Evolutionary conservation across 108 stramenopile genomes (phyloP).

Genomic region (Schizochytrium sp.): DNA sequence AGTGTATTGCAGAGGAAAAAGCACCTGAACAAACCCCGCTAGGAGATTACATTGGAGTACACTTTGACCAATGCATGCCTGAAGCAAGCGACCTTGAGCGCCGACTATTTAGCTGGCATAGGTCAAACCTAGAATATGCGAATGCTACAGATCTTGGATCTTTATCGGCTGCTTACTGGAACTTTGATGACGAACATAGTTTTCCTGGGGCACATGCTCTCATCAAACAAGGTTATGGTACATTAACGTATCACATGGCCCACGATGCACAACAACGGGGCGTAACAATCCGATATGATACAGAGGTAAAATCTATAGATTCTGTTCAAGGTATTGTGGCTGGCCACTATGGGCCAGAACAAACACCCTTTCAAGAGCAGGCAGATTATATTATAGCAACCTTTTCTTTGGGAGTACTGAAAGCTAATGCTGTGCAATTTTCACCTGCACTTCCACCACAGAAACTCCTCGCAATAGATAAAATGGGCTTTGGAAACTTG

Average conservation of each 20-base stretch:
- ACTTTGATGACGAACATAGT: conserved; percentile 20
- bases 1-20: neutral
- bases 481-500: conserved; percentile 7
- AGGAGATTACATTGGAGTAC: neutral
- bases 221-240: neutral
- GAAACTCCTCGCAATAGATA: conserved; percentile 23
- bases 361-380: neutral
- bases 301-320: conserved; percentile 24
- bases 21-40: neutral
- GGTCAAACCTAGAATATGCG: conserved; percentile 53
- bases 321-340: neutral
- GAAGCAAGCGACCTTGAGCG: neutral
- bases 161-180: conserved; percentile 3
- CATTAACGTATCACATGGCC: neutral
- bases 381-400: conserved; percentile 3
- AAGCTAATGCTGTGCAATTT: neutral
- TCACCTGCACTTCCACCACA: neutral
- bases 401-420: conserved; percentile 44
- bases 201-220: conserved; percentile 39
- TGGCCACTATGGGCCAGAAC: neutral
- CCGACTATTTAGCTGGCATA: conserved; percentile 6
- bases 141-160: conserved; percentile 35
- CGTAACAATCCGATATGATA: neutral
- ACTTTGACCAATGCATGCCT: conserved; percentile 37
- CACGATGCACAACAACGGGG: neutral